A percentile compares a stretch with the other conserved stretches of the same genome.
Conservation (phyloP, 192 early-diverging fungal species). For the Backusella australiensis region DNA sequence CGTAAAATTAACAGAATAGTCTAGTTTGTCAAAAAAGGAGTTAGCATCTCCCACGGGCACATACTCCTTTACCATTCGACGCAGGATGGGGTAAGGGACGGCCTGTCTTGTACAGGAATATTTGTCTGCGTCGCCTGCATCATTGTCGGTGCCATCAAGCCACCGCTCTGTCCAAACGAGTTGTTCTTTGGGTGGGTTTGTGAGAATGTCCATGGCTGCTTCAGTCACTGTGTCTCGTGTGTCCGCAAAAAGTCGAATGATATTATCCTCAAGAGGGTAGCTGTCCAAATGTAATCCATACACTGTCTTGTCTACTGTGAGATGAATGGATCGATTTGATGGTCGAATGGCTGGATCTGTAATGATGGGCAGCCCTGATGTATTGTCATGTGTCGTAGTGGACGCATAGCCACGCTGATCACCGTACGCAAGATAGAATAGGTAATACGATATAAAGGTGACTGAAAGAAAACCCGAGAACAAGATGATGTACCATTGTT, state of each 20-base stretch:
- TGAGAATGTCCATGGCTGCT: neutral
- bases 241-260: constrained; percentile 1
- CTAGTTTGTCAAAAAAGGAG: neutral
- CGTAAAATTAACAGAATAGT: neutral
- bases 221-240: neutral
- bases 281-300: constrained; percentile 1
- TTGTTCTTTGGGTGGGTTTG: neutral
- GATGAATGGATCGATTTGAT: constrained; percentile 2
- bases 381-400: neutral
- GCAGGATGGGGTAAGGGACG: constrained; percentile 20
- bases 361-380: neutral
- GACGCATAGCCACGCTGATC: neutral
- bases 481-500: neutral
- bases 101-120: constrained; percentile 2
- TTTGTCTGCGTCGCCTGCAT: neutral
- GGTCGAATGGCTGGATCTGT: neutral
- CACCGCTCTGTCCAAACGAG: constrained; percentile 3
- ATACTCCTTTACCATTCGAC: constrained; percentile 6
- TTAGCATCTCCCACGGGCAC: neutral
- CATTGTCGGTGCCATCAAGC: neutral
- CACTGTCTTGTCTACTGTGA: neutral
- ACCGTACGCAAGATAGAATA: constrained; percentile 1
- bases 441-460: neutral
- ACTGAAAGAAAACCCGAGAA: neutral
- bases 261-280: constrained; percentile 10